A percentile compares a stretch with the other conserved stretches of the same genome.
phyloP scores from a whole-genome alignment of 352 stramenopile species.

The Phytopythium ostracodes region DNA sequence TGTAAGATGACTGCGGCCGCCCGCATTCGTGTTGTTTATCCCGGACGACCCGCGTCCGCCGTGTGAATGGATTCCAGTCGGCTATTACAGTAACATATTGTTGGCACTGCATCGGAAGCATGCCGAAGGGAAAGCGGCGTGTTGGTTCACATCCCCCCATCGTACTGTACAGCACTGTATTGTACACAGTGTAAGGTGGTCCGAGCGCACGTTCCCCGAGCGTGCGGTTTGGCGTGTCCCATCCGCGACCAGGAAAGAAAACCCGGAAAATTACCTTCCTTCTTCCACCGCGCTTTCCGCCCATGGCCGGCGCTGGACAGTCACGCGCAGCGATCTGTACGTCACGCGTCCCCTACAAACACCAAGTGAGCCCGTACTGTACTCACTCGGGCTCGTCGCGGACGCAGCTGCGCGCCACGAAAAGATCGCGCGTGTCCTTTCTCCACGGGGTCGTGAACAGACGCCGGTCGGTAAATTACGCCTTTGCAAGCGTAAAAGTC shows the following conservation, averaged over 20 bases:
- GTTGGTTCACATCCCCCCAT: too few species aligned
- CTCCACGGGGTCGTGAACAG: neutral
- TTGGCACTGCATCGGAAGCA: too few species aligned
- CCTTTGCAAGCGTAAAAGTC: too few species aligned
- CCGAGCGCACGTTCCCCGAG: neutral
- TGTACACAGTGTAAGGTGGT: too few species aligned
- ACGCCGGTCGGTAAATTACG: neutral
- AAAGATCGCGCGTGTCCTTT: conserved; percentile 10
- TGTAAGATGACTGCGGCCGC: neutral
- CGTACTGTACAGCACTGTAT: too few species aligned
- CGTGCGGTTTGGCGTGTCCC: neutral
- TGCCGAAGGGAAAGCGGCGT: too few species aligned
- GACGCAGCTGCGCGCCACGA: neutral
- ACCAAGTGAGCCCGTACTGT: neutral
- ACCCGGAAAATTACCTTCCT: neutral
- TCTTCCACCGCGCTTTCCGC: too few species aligned
- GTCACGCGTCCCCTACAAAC: neutral
- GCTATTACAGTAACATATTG: too few species aligned
- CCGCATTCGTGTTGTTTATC: too few species aligned
- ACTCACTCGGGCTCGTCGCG: neutral
- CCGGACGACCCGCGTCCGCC: too few species aligned
- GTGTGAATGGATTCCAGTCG: too few species aligned
- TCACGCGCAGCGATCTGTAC: neutral
- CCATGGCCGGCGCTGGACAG: neutral
- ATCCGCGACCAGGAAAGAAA: neutral